Conservation (phyloP, 345 rosid genomes). For the Firmiana major region DNA sequence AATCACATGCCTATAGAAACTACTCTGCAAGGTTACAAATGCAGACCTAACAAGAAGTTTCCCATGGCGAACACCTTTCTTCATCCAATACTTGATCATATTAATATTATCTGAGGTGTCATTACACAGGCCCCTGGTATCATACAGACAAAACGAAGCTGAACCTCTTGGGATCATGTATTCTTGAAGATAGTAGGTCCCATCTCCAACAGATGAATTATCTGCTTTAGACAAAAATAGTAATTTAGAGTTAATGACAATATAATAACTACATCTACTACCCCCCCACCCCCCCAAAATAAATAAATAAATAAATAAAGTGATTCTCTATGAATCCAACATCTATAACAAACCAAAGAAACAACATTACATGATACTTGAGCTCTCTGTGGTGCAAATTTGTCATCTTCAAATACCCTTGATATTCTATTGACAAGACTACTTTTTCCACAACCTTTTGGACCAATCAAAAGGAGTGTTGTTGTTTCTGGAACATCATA, state of each 20-base stretch:
- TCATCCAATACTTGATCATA: constrained; percentile 59
- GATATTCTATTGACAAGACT: constrained; percentile 72
- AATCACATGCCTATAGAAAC: background rate
- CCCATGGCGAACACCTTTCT: constrained; percentile 56
- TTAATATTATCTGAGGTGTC: constrained; percentile 33
- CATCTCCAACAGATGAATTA: constrained; percentile 44
- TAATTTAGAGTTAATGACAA: background rate
- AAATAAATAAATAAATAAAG: background rate
- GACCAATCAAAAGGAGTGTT: constrained; percentile 64
- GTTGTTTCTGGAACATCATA: constrained; percentile 54
- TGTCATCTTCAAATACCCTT: constrained; percentile 54
- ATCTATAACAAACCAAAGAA: background rate
- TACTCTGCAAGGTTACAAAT: background rate
- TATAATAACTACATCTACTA: background rate
- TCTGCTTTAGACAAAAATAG: constrained; percentile 28
- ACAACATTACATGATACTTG: constrained; percentile 68
- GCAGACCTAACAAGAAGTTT: constrained; percentile 54
- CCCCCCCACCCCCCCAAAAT: background rate
- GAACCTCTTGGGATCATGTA: constrained; percentile 67
- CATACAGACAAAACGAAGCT: constrained; percentile 62
- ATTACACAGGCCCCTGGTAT: constrained; percentile 54
- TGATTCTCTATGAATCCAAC: background rate
- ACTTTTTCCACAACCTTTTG: constrained; percentile 85
- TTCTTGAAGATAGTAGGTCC: constrained; percentile 69
- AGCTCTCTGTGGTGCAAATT: constrained; percentile 59